Base-by-base conservation (phyloP, 139 green algal genomes). In the Bryopsis sp. region DNA sequence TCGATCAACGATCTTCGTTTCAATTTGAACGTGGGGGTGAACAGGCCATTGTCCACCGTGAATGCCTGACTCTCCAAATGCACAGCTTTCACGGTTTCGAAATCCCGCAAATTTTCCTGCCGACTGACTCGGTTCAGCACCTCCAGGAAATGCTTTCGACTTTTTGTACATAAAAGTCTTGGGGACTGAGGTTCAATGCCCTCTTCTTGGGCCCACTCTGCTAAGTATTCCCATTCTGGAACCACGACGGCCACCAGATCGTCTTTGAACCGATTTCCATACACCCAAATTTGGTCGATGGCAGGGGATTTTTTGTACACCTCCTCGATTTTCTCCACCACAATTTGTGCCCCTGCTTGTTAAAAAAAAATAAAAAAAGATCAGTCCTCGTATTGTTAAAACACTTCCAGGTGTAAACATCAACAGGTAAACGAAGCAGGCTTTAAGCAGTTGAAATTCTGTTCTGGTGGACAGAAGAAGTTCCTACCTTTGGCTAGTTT, bases 11-110 rank as follows among this genome's bases (percentile, higher is more conserved):
- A 85, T 1, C 79, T 73, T 22, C 89, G 81, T 84, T 97, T 97
- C 38, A 95, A 83, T 83, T 97, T 97, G 85, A 94, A 94, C 43
- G 82, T 89, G 48, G 92, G 92, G 0, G 92, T 97, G 66, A 97
- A 83, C 1, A 93, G 72, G 68, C 93, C 88, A 60, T 91, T 89
- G 58, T 94, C 90, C 29, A 81, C 65, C 15, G 33, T 73, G 64
- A 83, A 87, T 46, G 70, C 70, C 37, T 34, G 28, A 24, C 28
- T 37, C 58, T 68, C 50, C 36, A 89, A 76, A 54, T 76, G 64
- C 8, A 93, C 72, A 0, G 72, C 74, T 62, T 85, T 84, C 31
- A 91, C 75, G 36, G 81, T 69, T 79, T 89, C 81, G 67, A 89
- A 88, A 48, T 78, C 80, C 47, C 79, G 72, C 19, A 82, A 58